phyloP scores from a whole-genome alignment of 2,329 filamentous ascomycete species.

The Cephalotrichum gorgonifer region DNA sequence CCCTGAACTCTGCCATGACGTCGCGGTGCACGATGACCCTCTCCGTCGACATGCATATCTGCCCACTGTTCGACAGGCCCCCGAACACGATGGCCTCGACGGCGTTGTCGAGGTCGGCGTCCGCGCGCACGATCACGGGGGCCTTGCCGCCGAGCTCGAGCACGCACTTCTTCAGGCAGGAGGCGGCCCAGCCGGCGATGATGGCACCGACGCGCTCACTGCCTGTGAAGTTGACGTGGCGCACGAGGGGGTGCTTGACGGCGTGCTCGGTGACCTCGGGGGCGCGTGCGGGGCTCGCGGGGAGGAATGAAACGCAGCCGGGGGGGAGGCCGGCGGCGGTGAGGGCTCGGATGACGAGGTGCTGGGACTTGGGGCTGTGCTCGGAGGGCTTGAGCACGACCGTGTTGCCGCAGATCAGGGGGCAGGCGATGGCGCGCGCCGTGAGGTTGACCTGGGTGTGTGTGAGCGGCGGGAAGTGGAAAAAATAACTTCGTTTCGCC shows the following conservation, averaged over 20 bases:
- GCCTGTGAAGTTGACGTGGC: constrained; percentile 64
- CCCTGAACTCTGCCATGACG: constrained; percentile 40
- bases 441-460: constrained; percentile 14
- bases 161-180: constrained; percentile 55
- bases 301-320: constrained; percentile 54
- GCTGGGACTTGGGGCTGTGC: constrained; percentile 44
- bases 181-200: constrained; percentile 51
- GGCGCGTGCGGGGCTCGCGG: constrained; percentile 45
- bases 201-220: constrained; percentile 54
- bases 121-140: constrained; percentile 53
- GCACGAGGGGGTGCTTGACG: constrained; percentile 49
- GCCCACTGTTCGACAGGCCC: constrained; percentile 52
- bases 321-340: constrained; percentile 55
- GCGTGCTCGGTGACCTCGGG: constrained; percentile 48
- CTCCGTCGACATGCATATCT: constrained; percentile 65
- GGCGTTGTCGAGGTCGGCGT: constrained; percentile 54
- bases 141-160: constrained; percentile 65
- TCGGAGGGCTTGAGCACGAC: constrained; percentile 55
- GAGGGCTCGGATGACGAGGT: constrained; percentile 44
- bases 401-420: constrained; percentile 47
- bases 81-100: constrained; percentile 48
- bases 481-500: too few species aligned
- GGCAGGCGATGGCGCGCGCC: constrained; percentile 29
- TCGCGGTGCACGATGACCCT: constrained; percentile 34
- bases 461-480: neutral